phyloP scores from a whole-genome alignment of 2,329 filamentous ascomycete genomes.

The Nemania sp. region DNA sequence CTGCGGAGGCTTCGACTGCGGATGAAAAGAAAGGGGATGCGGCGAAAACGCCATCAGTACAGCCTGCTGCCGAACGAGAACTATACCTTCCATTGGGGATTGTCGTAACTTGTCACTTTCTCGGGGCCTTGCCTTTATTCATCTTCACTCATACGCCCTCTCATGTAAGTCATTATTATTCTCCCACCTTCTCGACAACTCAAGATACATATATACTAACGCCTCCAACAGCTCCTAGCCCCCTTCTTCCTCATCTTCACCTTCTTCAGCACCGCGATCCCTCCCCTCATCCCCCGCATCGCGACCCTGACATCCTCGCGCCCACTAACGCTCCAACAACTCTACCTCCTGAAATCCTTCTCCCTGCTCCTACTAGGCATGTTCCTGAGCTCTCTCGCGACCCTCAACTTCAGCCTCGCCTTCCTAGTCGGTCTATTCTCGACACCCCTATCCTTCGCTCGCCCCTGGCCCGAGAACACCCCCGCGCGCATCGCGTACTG shows the following conservation, averaged over 20 bases:
- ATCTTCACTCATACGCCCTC: conserved; percentile 77
- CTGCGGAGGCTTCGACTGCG: background rate
- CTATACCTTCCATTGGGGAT: conserved; percentile 74
- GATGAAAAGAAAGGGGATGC: conserved; percentile 32
- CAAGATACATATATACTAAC: conserved; percentile 10
- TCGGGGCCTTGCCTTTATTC: conserved; percentile 80
- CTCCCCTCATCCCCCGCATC: conserved; percentile 58
- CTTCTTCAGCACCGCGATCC: conserved; percentile 57
- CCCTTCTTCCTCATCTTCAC: conserved; percentile 63
- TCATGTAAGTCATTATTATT: conserved; percentile 54
- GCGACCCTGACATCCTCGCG: conserved; percentile 46
- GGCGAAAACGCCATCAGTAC: conserved; percentile 13
- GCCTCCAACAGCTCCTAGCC: conserved; percentile 55
- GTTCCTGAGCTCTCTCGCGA: conserved; percentile 88
- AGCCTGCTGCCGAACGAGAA: conserved; percentile 58
- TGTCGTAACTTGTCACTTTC: conserved; percentile 72
- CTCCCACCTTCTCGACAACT: background rate
- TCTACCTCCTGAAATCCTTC: conserved; percentile 82
- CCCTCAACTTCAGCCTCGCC: conserved; percentile 90
- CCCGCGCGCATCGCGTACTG: conserved; percentile 48
- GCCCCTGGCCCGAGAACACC: conserved; percentile 48
- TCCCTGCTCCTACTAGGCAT: conserved; percentile 91
- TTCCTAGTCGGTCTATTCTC: conserved; percentile 82
- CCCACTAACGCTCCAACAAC: conserved; percentile 66
- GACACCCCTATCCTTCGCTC: conserved; percentile 76